Conservation (phyloP, 805 yeast species). For the Ogataea pignaliae region DNA sequence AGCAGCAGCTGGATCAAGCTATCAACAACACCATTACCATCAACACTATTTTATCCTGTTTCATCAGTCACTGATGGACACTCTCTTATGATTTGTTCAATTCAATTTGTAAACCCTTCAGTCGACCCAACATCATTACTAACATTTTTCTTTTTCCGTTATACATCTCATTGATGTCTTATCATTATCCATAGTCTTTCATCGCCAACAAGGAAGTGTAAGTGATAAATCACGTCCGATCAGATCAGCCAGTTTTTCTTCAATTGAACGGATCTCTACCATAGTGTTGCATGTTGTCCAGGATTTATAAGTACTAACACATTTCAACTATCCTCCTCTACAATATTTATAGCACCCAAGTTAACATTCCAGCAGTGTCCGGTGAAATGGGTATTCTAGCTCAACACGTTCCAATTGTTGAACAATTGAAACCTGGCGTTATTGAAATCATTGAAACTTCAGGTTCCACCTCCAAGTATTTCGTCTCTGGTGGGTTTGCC, state of each 20-base stretch:
- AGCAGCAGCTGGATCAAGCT: too few relatives aligned
- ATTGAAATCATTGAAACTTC: conserved; percentile 83
- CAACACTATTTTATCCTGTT: too few relatives aligned
- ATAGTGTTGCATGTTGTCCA: background rate
- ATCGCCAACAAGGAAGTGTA: conserved; percentile 31
- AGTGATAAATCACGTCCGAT: too few relatives aligned
- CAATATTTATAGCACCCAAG: conserved; percentile 50
- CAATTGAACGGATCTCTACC: too few relatives aligned
- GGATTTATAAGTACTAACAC: conserved; percentile 2
- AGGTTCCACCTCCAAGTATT: conserved; percentile 70
- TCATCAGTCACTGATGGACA: too few relatives aligned
- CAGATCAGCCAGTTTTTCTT: too few relatives aligned
- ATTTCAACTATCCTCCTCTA: too few relatives aligned
- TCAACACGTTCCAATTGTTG: conserved; percentile 95
- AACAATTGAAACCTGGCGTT: conserved; percentile 94
- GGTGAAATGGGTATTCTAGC: conserved; percentile 98
- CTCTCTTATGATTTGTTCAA: too few relatives aligned
- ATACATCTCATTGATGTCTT: background rate
- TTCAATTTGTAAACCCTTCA: too few relatives aligned
- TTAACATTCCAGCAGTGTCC: conserved; percentile 90
- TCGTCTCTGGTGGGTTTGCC: conserved; percentile 95
- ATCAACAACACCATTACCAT: too few relatives aligned
- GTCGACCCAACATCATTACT: background rate
- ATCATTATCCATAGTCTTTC: conserved; percentile 19
- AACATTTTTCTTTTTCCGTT: conserved; percentile 1